Evolutionary conservation across 73 alveolate genomes (phyloP).

Genomic region (Paramecium octaurelia): DNA sequence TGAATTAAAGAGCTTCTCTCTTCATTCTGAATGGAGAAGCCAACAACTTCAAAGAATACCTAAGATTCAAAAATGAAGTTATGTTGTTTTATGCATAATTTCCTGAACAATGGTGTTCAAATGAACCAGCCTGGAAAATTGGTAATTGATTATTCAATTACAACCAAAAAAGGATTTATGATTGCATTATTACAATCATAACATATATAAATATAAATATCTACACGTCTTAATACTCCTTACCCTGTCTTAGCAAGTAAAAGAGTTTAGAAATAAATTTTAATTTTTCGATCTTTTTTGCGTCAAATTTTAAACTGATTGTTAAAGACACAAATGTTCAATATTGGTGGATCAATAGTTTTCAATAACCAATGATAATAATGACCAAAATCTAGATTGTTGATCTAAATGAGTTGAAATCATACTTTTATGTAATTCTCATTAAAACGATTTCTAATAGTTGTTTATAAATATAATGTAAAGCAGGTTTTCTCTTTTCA

Average conservation of each 20-base stretch:
- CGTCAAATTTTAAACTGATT: background rate
- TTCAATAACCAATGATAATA: no score
- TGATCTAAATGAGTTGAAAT: background rate
- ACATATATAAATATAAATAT: background rate
- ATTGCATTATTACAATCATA: conserved; percentile 28
- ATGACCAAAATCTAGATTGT: background rate
- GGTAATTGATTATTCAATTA: conserved; percentile 42
- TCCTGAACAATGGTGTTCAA: conserved; percentile 37
- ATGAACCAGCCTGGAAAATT: conserved; percentile 36
- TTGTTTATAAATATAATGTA: no score
- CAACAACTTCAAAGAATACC: background rate
- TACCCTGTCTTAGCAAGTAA: background rate
- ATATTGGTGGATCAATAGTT: background rate
- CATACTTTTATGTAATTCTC: background rate
- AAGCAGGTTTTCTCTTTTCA: no score
- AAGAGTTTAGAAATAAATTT: background rate
- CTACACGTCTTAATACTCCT: background rate
- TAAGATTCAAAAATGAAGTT: conserved; percentile 42
- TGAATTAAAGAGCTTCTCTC: background rate
- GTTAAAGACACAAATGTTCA: background rate
- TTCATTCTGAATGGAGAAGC: conserved; percentile 50
- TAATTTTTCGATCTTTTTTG: background rate
- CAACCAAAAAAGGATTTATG: background rate
- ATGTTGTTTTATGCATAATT: conserved; percentile 46
- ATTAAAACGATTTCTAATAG: no score